phyloP scores from a whole-genome alignment of 768 basidiomycete species.

The Heimioporus sp. region DNA sequence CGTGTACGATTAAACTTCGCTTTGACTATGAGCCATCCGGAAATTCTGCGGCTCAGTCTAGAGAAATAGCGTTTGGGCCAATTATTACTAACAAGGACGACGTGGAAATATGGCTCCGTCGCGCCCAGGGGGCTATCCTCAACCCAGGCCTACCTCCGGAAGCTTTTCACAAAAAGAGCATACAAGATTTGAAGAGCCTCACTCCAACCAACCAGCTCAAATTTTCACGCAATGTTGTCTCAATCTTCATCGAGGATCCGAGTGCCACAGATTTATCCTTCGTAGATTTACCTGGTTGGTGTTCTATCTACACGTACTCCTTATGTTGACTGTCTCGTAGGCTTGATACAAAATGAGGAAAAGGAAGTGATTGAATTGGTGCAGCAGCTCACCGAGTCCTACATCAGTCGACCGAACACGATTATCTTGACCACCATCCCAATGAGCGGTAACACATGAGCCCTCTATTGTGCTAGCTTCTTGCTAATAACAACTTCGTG shows the following conservation, averaged over 20 bases:
- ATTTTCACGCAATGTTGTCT: conserved; percentile 54
- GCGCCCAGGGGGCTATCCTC: conserved; percentile 46
- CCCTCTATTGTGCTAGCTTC: not conserved
- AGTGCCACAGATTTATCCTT: conserved; percentile 48
- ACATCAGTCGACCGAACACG: conserved; percentile 50
- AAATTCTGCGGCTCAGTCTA: conserved; percentile 16
- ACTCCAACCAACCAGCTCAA: conserved; percentile 24
- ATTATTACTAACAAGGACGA: conserved; percentile 27
- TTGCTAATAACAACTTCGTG: not conserved
- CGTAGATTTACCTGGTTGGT: conserved; percentile 52
- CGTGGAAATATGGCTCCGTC: conserved; percentile 43
- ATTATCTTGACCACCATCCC: conserved; percentile 67
- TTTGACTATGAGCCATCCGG: conserved; percentile 21
- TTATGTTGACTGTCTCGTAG: conserved; percentile 28
- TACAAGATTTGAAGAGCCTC: conserved; percentile 24
- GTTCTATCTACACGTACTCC: not conserved
- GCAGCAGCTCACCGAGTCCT: conserved; percentile 42
- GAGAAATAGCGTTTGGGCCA: conserved; percentile 28
- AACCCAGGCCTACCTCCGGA: conserved; percentile 19
- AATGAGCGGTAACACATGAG: conserved; percentile 47
- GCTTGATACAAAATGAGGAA: conserved; percentile 56
- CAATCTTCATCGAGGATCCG: conserved; percentile 45
- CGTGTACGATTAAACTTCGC: conserved; percentile 44
- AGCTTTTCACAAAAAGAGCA: conserved; percentile 21
- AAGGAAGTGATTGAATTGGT: conserved; percentile 44